Base-by-base conservation (phyloP, 2,329 filamentous ascomycete species). In the Neurospora sp. region DNA sequence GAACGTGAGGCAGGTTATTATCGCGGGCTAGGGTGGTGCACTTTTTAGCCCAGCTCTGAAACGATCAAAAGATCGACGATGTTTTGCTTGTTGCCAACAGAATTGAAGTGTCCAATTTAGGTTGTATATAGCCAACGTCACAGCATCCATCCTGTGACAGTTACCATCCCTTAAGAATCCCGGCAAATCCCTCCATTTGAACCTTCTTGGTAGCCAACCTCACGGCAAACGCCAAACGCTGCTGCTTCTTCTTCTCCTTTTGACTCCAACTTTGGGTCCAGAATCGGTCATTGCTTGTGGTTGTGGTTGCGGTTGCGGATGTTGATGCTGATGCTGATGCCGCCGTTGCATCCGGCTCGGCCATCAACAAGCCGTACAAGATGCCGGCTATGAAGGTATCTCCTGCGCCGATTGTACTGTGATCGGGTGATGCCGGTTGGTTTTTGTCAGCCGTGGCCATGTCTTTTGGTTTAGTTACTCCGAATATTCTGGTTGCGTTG, bases 321-420 rank as follows among this genome's bases (percentile, higher is more conserved):
- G 5, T 12, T 12, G 38, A 8, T 28, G 28, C 28, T 28, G 28
- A 28, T 38, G 37, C 8, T 40, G 19, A 15, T 43, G 41, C 12
- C 17, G n/a, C n/a, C 8, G 6, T 33, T 33, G 12, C 6, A 33
- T 10, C 11, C 23, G 12, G 12, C 46, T 6, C 15, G 23, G 72
- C 84, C 80, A 8, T 78, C 75, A 62, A 76, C 71, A 91, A 78
- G 41, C 82, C 84, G 79, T 89, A 92, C 67, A 93, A 80, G 78
- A 91, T 87, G 71, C 89, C 90, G 40, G 90, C 91, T 73, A 91
- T 87, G 75, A 93, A 93, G 0, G 91, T 92, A 76, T 93, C 91
- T 73, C 91, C 91, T 62, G 91, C 91, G 69, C 91, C 91, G 71
- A 92, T 85, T 6, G 89, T 85, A 77, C 90, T 92, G 77, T 77